Evolutionary conservation across 805 yeast species (phyloP).

Genomic region (Scheffersomyces lignosus): DNA sequence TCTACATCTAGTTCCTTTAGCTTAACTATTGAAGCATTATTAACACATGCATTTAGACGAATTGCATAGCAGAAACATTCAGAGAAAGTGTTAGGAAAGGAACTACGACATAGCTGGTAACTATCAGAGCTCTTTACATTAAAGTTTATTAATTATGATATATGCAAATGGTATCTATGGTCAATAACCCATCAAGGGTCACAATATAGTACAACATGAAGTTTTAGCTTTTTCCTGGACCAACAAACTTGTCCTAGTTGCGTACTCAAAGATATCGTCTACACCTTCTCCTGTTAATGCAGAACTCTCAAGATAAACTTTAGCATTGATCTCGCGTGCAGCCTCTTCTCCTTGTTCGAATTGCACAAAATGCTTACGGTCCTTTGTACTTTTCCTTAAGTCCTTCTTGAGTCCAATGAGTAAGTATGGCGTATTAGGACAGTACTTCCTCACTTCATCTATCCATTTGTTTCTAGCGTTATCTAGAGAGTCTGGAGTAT

Average conservation of each 20-base stretch:
- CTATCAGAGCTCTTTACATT: no score
- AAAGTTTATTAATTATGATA: no score
- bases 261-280: conserved; percentile 89
- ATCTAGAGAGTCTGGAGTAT: conserved; percentile 79
- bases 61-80: no score
- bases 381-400: conserved; percentile 49
- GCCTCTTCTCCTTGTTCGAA: conserved; percentile 61
- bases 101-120: no score
- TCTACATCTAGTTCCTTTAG: background rate
- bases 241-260: conserved; percentile 79
- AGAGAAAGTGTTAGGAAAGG: no score
- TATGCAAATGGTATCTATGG: no score
- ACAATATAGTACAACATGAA: conserved; percentile 34
- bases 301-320: conserved; percentile 81
- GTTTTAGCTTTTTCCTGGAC: conserved; percentile 24
- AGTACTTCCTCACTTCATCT: conserved; percentile 73
- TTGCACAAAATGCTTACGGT: conserved; percentile 51
- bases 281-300: conserved; percentile 94
- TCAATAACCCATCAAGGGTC: background rate
- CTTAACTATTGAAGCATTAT: no score
- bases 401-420: conserved; percentile 87
- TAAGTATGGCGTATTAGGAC: conserved; percentile 77
- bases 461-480: conserved; percentile 89
- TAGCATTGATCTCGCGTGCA: conserved; percentile 80
- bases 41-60: no score